Evolutionary conservation across 1,139 yeast species (phyloP), one percentile per base, ranked within the genome.

Genomic region (Meyerozyma sp.): DNA sequence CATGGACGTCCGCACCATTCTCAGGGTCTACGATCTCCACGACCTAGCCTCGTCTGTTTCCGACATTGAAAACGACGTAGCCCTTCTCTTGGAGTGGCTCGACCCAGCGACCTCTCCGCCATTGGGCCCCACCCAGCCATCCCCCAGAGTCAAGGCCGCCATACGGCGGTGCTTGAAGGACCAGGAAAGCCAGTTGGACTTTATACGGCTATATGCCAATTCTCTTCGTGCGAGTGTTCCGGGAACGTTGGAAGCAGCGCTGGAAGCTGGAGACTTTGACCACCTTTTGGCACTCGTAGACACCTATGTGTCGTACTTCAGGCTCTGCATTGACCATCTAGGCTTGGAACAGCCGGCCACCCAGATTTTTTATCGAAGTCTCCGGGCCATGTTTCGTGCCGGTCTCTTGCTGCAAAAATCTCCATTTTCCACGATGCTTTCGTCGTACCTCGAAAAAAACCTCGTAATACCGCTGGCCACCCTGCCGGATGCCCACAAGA

Each of bases 31-130:
- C 26, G 37, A 34, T 2, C 53, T 63, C n/a, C 47, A 51, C 23
- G 65, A 63, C 45, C 50, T 63, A 21, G 50, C 58, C 4, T 47
- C 51, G 16, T 49, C 54, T 18, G 48, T 53, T 6, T 53, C 56
- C 13, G 75, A 72, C 32, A 55, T 65, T n/a, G 77, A 73, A 47
- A 72, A 70, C 49, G 79, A 73, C 48, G 57, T 71, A 10, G 63
- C 63, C 29, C 58, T 66, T 34, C 56, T 73, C 9, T 57, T 73
- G 9, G 54, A 68, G 42, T 73, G 75, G 75, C 57, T 73, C 30
- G 55, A 55, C 42, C 62, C 60, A 44, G 67, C 69, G 4, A 28
- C 8, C 36, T 42, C 18, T 25, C 41, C 32, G 23, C 32, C 30
- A 27, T 28, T 25, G 40, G 10, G 45, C 39, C 34, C 42, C 16